Evolutionary conservation across 2,329 filamentous ascomycete genomes (phyloP), one percentile per base, ranked within the genome.

Genomic region (Huntiella decipiens): DNA sequence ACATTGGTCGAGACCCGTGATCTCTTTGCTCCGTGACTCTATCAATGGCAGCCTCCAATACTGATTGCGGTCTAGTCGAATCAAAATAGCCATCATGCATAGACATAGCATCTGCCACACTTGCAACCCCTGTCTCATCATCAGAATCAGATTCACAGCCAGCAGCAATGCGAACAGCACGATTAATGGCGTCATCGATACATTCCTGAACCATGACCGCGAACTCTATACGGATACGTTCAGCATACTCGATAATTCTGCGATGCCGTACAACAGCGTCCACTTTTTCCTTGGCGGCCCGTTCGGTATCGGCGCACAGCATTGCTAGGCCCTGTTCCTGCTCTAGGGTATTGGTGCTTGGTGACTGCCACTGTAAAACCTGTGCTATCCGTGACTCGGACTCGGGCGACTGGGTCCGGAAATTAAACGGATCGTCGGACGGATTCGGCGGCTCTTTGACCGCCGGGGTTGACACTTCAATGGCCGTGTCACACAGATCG

Each of bases 291-390:
- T 78, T 83, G 19, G 87, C 82, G 35, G 85, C 73, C 55, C 73
- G 78, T 58, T 91, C 85, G 0, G 87, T 96, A 57, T 98, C 91
- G 11, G 82, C 73, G 58, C 86, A 94, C n/a, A 98, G 66, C 19
- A 86, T 61, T 34, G 85, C 80, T 17, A 98, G 66, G 0, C 91
- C 91, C 56, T 92, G 83, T 58, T 96, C 88, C 58, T 95, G 86
- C 51, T 98, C 91, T 12, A 94, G 64, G 0, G 86, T 91, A 56
- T 88, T 88, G 43, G 80, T 82, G 55, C 84, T 87, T 1, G 91
- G 91, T 4, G 88, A 94, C 56, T 94, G 86, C 91, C 92, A 98
- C 58, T 95, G 86, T 53, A 92, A 61, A 4, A 98, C 87, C 60
- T 98, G 91, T 1, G 83, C 82, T 54, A 96, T 92, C 31, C 88